Evolutionary conservation across 208 protist species (phyloP).

Genomic region (Vickermania ingenoplastis): DNA sequence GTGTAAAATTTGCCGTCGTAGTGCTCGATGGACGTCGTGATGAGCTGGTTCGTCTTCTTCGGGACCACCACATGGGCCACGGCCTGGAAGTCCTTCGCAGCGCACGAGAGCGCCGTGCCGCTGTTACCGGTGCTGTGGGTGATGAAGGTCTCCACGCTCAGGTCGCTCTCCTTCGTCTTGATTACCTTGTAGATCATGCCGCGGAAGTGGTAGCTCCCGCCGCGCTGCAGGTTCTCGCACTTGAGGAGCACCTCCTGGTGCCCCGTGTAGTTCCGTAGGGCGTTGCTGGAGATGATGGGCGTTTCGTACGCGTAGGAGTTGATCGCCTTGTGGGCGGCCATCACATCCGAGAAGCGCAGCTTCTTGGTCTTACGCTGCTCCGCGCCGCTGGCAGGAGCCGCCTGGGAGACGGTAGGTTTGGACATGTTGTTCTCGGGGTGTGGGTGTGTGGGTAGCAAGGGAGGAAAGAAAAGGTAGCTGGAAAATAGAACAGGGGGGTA

Average conservation of each 20-base stretch:
- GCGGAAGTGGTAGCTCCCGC: constrained; percentile 59
- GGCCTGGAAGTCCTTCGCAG: constrained; percentile 61
- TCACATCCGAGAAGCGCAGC: constrained; percentile 36
- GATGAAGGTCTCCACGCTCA: constrained; percentile 69
- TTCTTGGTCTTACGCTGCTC: constrained; percentile 6
- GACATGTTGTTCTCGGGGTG: no score
- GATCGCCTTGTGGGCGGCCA: constrained; percentile 52
- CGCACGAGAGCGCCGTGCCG: constrained; percentile 84
- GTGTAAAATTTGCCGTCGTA: constrained; percentile 41
- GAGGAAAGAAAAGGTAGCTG: no score
- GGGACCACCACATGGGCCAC: constrained; percentile 87
- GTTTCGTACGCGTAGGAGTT: constrained; percentile 63
- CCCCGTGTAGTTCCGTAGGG: constrained; percentile 27
- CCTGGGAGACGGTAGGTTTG: no score
- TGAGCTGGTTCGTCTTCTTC: constrained; percentile 52
- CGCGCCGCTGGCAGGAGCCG: no score
- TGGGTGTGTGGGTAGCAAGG: no score
- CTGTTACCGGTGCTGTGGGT: constrained; percentile 89
- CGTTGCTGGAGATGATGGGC: constrained; percentile 49
- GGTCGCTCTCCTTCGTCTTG: constrained; percentile 48
- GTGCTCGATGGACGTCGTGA: constrained; percentile 56
- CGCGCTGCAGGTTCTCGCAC: constrained; percentile 76
- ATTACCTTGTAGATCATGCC: constrained; percentile 68
- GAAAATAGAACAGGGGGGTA: no score
- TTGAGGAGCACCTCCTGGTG: constrained; percentile 59